phyloP scores from a whole-genome alignment of 371 early-diverging fungal genomes.

The Rhizopus arrhizus region DNA sequence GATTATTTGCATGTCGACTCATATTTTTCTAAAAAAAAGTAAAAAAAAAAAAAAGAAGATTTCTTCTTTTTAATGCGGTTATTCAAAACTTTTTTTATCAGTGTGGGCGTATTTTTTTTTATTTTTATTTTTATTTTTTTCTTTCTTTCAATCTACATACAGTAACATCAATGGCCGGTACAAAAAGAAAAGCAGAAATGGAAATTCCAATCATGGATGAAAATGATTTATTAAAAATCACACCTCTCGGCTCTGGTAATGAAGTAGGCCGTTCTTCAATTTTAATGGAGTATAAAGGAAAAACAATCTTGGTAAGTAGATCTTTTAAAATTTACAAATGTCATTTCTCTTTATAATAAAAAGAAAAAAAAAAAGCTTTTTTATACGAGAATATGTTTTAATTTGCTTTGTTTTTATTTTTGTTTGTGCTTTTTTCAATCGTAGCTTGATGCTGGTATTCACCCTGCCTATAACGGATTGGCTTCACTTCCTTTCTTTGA shows the following conservation, averaged over 20 bases:
- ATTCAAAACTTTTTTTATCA: slow-evolving; percentile 7
- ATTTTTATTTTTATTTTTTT: background rate
- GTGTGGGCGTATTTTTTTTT: no score
- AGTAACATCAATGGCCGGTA: slow-evolving; percentile 36
- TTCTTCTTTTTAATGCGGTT: background rate
- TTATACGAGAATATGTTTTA: slow-evolving; percentile 3
- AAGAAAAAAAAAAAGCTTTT: slow-evolving; percentile 12
- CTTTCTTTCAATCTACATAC: background rate
- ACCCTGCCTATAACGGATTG: slow-evolving; percentile 98
- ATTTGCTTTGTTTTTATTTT: slow-evolving; percentile 24
- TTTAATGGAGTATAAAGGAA: slow-evolving; percentile 94
- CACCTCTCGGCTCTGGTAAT: slow-evolving; percentile 98
- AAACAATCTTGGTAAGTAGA: slow-evolving; percentile 86
- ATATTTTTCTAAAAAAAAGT: background rate
- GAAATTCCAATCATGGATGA: slow-evolving; percentile 60
- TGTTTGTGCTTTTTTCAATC: slow-evolving; percentile 18
- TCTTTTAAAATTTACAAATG: no score
- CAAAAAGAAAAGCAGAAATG: slow-evolving; percentile 53
- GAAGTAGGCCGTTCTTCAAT: slow-evolving; percentile 99
- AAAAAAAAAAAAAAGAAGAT: slow-evolving; percentile 1
- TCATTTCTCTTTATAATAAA: slow-evolving; percentile 1
- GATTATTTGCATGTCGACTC: slow-evolving; percentile 8
- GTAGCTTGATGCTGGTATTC: slow-evolving; percentile 98
- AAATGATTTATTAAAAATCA: slow-evolving; percentile 81
- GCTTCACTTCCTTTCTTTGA: slow-evolving; percentile 98